These are phyloP conservation scores for Hypoxylon sp. DNA, from an alignment of 2,329 filamentous ascomycete genomes.

Conservation along the genomic window DNA sequence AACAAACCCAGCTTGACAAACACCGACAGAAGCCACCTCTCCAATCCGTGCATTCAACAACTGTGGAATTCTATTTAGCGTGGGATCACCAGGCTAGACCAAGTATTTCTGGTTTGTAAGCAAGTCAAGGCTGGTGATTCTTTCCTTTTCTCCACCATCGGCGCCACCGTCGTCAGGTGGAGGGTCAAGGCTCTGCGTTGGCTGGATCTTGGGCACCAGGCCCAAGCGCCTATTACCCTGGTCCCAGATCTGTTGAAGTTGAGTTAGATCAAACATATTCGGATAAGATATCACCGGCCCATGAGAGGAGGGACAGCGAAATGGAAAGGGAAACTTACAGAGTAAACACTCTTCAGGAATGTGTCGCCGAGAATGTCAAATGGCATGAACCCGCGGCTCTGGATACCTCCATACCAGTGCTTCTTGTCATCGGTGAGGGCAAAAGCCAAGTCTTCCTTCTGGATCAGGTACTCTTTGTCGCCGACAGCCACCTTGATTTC, in stretches of 20 bases:
- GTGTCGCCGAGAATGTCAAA: conserved; percentile 77
- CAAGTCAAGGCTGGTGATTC: conserved; percentile 42
- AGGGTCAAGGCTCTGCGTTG: conserved; percentile 54
- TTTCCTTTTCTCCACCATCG: conserved; percentile 45
- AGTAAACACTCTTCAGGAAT: conserved; percentile 76
- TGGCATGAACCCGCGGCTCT: conserved; percentile 70
- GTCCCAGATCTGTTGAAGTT: conserved; percentile 70
- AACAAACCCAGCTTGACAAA: not conserved
- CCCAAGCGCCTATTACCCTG: conserved; percentile 73
- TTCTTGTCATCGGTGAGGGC: conserved; percentile 66
- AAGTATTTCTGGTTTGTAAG: conserved; percentile 20
- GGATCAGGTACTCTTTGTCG: conserved; percentile 69
- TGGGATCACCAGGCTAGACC: not conserved
- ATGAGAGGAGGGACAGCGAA: not conserved
- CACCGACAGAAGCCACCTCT: not conserved
- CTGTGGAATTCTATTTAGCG: not conserved
- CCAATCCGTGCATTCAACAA: conserved; percentile 13
- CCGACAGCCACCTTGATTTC: conserved; percentile 75
- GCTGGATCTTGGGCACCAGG: conserved; percentile 68
- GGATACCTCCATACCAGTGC: conserved; percentile 73
- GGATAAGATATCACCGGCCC: not conserved
- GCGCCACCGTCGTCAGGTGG: conserved; percentile 40
- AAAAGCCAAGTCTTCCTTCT: conserved; percentile 75
- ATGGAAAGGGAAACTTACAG: conserved; percentile 60
- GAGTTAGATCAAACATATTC: conserved; percentile 19